Conservation (phyloP, 2,329 filamentous ascomycete species). For the Ciborinia camelliae region DNA sequence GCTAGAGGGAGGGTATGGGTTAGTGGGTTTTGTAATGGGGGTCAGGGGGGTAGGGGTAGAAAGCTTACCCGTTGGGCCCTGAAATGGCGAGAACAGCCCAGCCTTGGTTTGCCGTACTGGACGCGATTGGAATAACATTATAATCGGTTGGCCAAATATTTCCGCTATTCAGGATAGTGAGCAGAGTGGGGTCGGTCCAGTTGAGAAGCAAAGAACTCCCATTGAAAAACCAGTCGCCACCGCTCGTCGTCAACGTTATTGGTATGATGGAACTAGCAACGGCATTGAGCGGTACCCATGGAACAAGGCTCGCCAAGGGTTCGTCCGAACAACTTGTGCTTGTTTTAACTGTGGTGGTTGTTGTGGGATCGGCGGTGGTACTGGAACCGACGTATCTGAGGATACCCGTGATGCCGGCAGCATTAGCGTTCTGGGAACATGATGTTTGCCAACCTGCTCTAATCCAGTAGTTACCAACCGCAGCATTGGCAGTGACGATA, state of each 20-base stretch:
- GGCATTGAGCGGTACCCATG: constrained; percentile 30
- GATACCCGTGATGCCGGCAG: constrained; percentile 44
- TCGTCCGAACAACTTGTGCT: constrained; percentile 35
- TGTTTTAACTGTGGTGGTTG: constrained; percentile 26
- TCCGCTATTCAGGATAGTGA: constrained; percentile 36
- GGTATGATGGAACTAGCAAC: constrained; percentile 20
- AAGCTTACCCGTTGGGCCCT: constrained; percentile 25
- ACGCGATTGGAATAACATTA: constrained; percentile 32
- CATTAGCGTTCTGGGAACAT: constrained; percentile 55
- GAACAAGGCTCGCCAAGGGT: constrained; percentile 32
- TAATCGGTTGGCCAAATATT: constrained; percentile 33
- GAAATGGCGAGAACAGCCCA: constrained; percentile 33
- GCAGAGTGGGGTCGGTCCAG: constrained; percentile 46
- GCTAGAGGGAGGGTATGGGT: constrained; percentile 3
- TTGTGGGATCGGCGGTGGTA: constrained; percentile 36
- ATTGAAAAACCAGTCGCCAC: constrained; percentile 49
- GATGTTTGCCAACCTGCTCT: constrained; percentile 47
- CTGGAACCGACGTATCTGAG: constrained; percentile 41
- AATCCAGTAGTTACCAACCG: constrained; percentile 55
- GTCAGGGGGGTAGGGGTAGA: constrained; percentile 35
- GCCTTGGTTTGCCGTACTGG: constrained; percentile 39
- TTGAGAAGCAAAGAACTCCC: constrained; percentile 46
- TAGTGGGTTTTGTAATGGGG: neutral
- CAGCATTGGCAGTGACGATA: constrained; percentile 53
- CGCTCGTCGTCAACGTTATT: constrained; percentile 27